These are phyloP conservation scores for Phytophthora sansomeana DNA, from an alignment of 352 stramenopile species.

Conservation along the genomic window DNA sequence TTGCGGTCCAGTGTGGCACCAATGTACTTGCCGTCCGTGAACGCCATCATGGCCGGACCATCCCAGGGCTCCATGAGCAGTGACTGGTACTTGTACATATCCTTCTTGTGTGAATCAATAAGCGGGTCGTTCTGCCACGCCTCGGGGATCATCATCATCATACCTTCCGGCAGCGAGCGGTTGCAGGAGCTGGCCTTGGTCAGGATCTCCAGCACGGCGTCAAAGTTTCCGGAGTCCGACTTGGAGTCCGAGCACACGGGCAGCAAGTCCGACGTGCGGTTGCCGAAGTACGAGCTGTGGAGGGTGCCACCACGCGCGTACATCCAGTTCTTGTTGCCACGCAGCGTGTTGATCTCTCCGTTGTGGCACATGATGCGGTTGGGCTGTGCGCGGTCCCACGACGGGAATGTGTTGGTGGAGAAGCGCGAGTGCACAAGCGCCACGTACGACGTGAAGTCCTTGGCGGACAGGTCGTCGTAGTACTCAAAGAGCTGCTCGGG, in stretches of 20 bases:
- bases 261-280: slow-evolving; percentile 93
- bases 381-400: slow-evolving; percentile 95
- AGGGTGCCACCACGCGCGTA: slow-evolving; percentile 92
- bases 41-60: slow-evolving; percentile 98
- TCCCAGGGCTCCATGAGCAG: slow-evolving; percentile 98
- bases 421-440: slow-evolving; percentile 97
- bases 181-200: slow-evolving; percentile 92
- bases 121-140: slow-evolving; percentile 96
- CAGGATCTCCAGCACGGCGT: slow-evolving; percentile 95
- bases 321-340: slow-evolving; percentile 99
- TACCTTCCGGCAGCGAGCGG: slow-evolving; percentile 92
- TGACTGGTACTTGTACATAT: slow-evolving; percentile 98
- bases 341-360: slow-evolving; percentile 98
- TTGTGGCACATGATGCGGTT: slow-evolving; percentile 99
- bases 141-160: slow-evolving; percentile 99
- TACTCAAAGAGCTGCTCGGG: slow-evolving; percentile 91
- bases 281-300: slow-evolving; percentile 91
- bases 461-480: slow-evolving; percentile 63
- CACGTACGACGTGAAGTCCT: slow-evolving; percentile 93
- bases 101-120: slow-evolving; percentile 93
- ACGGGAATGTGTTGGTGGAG: slow-evolving; percentile 98
- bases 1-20: slow-evolving; percentile 97
- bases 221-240: slow-evolving; percentile 97
- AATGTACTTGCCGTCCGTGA: slow-evolving; percentile 96
- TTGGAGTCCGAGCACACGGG: slow-evolving; percentile 95